Base-by-base conservation (phyloP, 257 asterid species). In the Nyctanthes arbortristis region DNA sequence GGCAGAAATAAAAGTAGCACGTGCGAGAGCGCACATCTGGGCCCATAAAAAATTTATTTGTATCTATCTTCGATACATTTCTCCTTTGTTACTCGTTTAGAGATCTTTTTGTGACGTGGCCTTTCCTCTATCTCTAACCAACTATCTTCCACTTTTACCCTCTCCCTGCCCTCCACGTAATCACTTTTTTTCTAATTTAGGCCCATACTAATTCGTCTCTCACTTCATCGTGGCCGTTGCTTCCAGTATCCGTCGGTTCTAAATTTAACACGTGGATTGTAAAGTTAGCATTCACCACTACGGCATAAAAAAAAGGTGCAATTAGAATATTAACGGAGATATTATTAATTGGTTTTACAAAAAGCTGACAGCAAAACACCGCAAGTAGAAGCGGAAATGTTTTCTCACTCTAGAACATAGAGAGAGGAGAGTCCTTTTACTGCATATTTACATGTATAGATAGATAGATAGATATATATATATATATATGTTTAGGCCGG, bases 81-180 rank as follows among this genome's bases (percentile, higher is more conserved):
- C 45, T 22, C 43, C 29, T 52, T 52, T 31, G 31, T n/a, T n/a
- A n/a, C n/a, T n/a, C n/a, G n/a, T 52, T 52, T 52, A 52, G 2
- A 52, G 59, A 52, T 52, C 59, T 52, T 24, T 2, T 20, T 7
- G 59, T 75, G 82, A 80, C 82, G 90, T 85, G 90, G 90, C 84
- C 64, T 58, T 60, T 61, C 60, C 81, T 71, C 80, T 65, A 73
- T 85, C 87, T 70, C 85, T 31, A 75, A 57, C 63, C 64, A 31
- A 55, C 49, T 67, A 74, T 64, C 73, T 73, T 40, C 36, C 68
- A 3, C 76, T 57, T 77, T 34, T 65, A 29, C 68, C 56, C 58
- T 71, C 39, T 14, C 67, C 64, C 54, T 65, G 56, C 75, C 30
- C 40, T 60, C 83, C 83, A 52, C 59, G 59, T 52, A 22, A 52